Evolutionary conservation across 352 stramenopile genomes (phyloP).

Genomic region (Globisporangium spinosum): DNA sequence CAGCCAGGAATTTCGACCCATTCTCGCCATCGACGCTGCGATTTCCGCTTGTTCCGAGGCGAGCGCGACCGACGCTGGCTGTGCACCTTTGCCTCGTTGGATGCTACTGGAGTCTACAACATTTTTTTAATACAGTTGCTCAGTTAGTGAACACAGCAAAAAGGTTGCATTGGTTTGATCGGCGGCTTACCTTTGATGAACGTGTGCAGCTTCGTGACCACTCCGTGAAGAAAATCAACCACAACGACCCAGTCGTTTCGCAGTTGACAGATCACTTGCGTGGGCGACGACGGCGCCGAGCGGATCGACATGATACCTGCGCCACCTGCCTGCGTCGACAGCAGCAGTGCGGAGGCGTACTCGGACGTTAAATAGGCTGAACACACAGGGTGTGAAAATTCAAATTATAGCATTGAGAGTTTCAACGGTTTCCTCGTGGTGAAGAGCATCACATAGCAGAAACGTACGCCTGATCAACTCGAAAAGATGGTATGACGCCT

Average conservation of each 20-base stretch:
- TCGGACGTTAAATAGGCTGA: constrained; percentile 22
- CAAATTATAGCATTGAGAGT: neutral
- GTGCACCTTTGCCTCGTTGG: constrained; percentile 21
- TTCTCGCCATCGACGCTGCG: neutral
- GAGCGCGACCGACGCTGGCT: constrained; percentile 33
- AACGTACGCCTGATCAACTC: constrained; percentile 49
- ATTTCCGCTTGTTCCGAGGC: constrained; percentile 23
- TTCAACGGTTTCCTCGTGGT: no score
- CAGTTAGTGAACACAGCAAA: no score
- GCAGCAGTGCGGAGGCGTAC: constrained; percentile 18
- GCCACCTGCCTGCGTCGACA: constrained; percentile 25
- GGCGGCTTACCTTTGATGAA: constrained; percentile 38
- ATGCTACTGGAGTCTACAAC: constrained; percentile 1
- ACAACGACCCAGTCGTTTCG: constrained; percentile 72
- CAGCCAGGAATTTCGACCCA: constrained; percentile 46
- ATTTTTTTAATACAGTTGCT: no score
- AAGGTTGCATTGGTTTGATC: no score
- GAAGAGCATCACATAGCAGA: neutral
- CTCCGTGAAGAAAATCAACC: constrained; percentile 37
- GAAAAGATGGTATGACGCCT: constrained; percentile 35
- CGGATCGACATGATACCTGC: constrained; percentile 42
- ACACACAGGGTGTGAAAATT: neutral
- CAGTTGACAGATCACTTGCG: constrained; percentile 56
- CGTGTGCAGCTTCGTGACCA: constrained; percentile 53
- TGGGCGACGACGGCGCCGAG: constrained; percentile 28